Evolutionary conservation across 1,284 basidiomycete species (phyloP), one percentile per base, ranked within the genome.

Genomic region (Cronartium quercuum): DNA sequence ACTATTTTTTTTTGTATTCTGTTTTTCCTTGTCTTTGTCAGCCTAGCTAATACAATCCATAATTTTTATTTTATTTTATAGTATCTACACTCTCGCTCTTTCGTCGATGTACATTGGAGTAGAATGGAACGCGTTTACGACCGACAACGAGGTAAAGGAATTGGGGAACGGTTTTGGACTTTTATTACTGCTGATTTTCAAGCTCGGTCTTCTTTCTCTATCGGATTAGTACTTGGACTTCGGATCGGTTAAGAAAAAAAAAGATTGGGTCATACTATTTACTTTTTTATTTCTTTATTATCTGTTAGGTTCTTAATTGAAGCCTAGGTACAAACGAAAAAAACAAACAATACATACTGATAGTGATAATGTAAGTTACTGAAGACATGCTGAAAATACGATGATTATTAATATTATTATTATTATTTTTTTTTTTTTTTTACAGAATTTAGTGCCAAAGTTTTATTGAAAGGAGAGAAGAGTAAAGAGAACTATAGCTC

Each of bases 171-270:
- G 40, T 74, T 66, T 66, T 58, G 64, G 24, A 51, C 58, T 34
- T 74, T 74, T 35, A 37, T 74, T 35, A 74, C 64, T 4, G 57
- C 29, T 21, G 71, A 74, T 38, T 66, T 74, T 57, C 71, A 66
- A 41, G 63, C 64, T 60, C 38, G 64, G 21, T 60, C 42, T 66
- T 60, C 71, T 15, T 74, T 74, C 21, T 34, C 55, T 18, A 34
- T 66, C 44, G 71, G 63, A 1, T 74, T 74, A 24, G 63, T 60
- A 12, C 42, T 74, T 7, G 71, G 71, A 21, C 29, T 74, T 12
- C 57, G 57, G 42, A 66, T 74, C n/a, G 71, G 37, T 42, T 74
- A 40, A 74, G 37, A 29, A 62, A 37, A 21, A 68, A 60, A 57
- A 34, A 13, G 21, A n/a, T n/a, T 57, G 18, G 29, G 7, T 57